Base-by-base conservation (phyloP, 2,329 filamentous ascomycete species). In the Cryphonectria naterciae region DNA sequence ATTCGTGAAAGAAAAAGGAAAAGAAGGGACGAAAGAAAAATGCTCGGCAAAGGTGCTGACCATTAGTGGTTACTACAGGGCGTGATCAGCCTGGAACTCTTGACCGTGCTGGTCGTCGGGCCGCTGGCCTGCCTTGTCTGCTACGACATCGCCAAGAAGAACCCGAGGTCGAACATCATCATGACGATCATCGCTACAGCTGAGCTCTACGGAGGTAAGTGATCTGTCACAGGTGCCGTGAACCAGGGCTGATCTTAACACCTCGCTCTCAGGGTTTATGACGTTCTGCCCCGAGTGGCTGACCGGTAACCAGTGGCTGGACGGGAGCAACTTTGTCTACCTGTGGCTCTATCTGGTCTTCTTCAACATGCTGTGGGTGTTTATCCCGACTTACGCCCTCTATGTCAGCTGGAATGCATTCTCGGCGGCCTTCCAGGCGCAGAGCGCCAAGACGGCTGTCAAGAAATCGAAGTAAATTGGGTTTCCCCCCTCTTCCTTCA, bases 251-350 rank as follows among this genome's bases (percentile, higher is more conserved):
- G 65, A 25, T 3, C 28, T n/a, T 15, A 22, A 43, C 60, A n/a
- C 37, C 68, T 11, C n/a, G 19, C n/a, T 25, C 25, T 22, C 54
- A 88, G 87, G 89, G 25, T 92, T 89, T 81, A 91, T 92, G 87
- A 92, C 90, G 0, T 92, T 92, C 77, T 89, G 87, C 79, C 90
- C 90, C 17, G 90, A 92, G 80, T 92, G 90, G 90, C 81, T 92
- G 17, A 87, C 85, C 2, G 85, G 85, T 67, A 91, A 85, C 77
- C 77, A 85, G 74, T 91, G 90, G 77, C 85, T 92, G 71, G 88
- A 91, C 78, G 84, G 84, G 25, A 89, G 85, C 80, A 92, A 91
- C 80, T 91, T 88, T 75, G 90, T 92, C 88, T 90, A 90, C 76
- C 81, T 86, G 73, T 92, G 89, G 89, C 82, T 91, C 19, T 92